These are phyloP conservation scores for Neonothopanus nambi DNA, from an alignment of 1,284 basidiomycete genomes.

Conservation along the genomic window DNA sequence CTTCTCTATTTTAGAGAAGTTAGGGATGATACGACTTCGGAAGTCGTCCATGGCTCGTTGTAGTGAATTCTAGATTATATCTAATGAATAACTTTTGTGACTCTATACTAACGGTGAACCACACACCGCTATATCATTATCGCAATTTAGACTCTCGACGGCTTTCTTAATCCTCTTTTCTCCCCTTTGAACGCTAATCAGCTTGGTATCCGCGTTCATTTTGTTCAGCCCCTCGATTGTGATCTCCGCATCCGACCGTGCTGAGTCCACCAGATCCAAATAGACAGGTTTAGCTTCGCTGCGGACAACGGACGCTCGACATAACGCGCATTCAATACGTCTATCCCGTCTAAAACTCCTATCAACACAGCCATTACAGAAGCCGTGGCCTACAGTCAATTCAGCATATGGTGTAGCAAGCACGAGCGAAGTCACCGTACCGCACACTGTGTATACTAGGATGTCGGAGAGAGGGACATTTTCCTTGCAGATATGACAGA, in stretches of 20 bases:
- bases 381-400: not conserved
- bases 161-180: conserved; percentile 30
- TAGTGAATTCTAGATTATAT: conserved; percentile 19
- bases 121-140: conserved; percentile 26
- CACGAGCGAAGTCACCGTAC: not conserved
- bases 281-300: not conserved
- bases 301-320: not conserved
- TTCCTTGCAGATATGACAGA: conserved; percentile 1
- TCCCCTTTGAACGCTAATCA: conserved; percentile 34
- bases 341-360: not conserved
- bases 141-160: conserved; percentile 20
- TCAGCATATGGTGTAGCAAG: not conserved
- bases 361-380: not conserved
- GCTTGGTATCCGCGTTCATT: conserved; percentile 33
- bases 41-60: conserved; percentile 36
- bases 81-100: not conserved
- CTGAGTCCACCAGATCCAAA: conserved; percentile 6
- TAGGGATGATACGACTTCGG: conserved; percentile 35
- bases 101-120: not conserved
- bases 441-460: not conserved
- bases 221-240: conserved; percentile 9
- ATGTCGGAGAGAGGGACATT: not conserved
- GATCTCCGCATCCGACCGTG: not conserved
- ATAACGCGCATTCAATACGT: not conserved
- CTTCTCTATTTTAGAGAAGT: conserved; percentile 24